Evolutionary conservation across 1,284 basidiomycete genomes (phyloP).

Genomic region (Ustilago curta): DNA sequence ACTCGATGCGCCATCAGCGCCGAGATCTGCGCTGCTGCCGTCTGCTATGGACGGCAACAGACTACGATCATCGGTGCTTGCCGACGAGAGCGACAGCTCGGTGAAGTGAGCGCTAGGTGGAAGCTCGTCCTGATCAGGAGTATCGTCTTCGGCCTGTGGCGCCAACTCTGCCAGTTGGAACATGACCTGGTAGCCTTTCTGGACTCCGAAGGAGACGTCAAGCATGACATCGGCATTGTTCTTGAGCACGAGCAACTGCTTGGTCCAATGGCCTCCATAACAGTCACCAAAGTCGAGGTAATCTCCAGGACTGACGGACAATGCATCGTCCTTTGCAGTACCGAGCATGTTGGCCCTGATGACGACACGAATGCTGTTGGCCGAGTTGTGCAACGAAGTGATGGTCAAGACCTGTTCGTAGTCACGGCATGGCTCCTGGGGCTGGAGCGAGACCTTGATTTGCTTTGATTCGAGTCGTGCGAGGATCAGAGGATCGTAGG

Average conservation of each 20-base stretch:
- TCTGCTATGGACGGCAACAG: constrained; percentile 33
- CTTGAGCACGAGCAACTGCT: constrained; percentile 71
- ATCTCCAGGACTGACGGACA: constrained; percentile 71
- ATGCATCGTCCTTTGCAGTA: constrained; percentile 69
- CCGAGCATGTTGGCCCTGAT: constrained; percentile 67
- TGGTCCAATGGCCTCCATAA: constrained; percentile 71
- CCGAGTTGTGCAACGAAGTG: constrained; percentile 60
- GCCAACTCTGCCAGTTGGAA: constrained; percentile 71
- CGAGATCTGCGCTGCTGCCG: constrained; percentile 37
- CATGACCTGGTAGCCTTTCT: constrained; percentile 71
- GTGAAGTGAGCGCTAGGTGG: constrained; percentile 40
- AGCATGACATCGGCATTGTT: constrained; percentile 71
- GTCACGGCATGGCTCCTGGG: constrained; percentile 59
- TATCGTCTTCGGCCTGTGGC: constrained; percentile 52
- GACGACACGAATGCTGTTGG: constrained; percentile 60
- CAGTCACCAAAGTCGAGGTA: constrained; percentile 72
- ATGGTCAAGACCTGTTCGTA: constrained; percentile 66
- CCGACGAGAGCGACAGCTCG: constrained; percentile 45
- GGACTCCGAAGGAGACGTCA: constrained; percentile 71
- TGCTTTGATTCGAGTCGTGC: constrained; percentile 36
- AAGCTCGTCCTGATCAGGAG: constrained; percentile 39
- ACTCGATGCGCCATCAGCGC: constrained; percentile 28
- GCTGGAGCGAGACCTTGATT: constrained; percentile 47
- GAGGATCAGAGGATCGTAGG: constrained; percentile 38
- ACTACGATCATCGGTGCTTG: constrained; percentile 37